phyloP scores from a whole-genome alignment of 345 rosid species.

The Syzygium aromaticum region DNA sequence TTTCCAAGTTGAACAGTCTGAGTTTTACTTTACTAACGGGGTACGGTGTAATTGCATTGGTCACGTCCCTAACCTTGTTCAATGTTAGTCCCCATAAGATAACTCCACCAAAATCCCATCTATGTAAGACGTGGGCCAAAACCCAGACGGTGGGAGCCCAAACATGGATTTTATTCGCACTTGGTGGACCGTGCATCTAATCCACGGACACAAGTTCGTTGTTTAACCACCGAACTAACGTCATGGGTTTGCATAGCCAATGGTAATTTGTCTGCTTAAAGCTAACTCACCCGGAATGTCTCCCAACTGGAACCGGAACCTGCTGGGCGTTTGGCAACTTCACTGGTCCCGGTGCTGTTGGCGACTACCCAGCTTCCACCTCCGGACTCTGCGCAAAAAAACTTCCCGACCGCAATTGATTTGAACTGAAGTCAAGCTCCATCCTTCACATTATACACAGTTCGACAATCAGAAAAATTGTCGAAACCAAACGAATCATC shows the following conservation, averaged over 20 bases:
- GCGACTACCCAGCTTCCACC: slow-evolving; percentile 46
- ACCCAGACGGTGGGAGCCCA: neutral
- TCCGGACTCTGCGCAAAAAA: slow-evolving; percentile 37
- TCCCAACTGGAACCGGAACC: slow-evolving; percentile 8
- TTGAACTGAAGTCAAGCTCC: slow-evolving; percentile 42
- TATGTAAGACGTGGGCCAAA: neutral
- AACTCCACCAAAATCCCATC: neutral
- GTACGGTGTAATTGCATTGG: neutral
- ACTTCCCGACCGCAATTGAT: slow-evolving; percentile 37
- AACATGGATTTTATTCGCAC: neutral
- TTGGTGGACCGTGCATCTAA: neutral
- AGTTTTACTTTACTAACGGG: neutral
- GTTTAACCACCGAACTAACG: neutral
- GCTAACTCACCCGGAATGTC: slow-evolving; percentile 20
- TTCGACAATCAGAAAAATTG: neutral
- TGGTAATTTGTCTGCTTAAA: neutral
- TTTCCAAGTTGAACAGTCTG: neutral
- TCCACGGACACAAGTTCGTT: neutral
- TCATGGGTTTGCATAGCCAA: neutral
- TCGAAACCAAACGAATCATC: neutral
- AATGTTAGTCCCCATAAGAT: neutral
- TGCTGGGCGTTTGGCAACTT: slow-evolving; percentile 1
- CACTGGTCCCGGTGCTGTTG: slow-evolving; percentile 28
- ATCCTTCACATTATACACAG: slow-evolving; percentile 20
- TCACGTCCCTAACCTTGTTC: neutral